phyloP scores from a whole-genome alignment of 371 early-diverging fungal genomes.

The Lichtheimia corymbifera region DNA sequence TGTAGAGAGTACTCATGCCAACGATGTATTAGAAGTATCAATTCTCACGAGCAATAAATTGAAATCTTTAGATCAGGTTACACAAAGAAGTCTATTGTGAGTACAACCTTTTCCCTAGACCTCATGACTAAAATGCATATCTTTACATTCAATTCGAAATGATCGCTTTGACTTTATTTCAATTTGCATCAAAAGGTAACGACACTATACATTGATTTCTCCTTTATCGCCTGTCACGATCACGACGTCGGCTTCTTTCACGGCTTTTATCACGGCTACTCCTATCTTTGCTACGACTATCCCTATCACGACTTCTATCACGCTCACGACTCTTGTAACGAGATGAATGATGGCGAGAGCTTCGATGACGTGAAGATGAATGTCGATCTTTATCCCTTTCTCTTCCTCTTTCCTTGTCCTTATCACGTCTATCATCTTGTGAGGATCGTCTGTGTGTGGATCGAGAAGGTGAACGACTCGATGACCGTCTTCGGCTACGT shows the following conservation, averaged over 20 bases:
- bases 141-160: too few species aligned
- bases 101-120: too few species aligned
- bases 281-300: slow-evolving; percentile 15
- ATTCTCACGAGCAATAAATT: too few species aligned
- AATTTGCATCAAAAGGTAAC: too few species aligned
- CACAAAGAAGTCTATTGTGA: too few species aligned
- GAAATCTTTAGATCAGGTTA: too few species aligned
- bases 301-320: slow-evolving; percentile 21
- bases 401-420: slow-evolving; percentile 3
- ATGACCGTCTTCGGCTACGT: slow-evolving; percentile 20
- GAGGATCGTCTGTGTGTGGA: slow-evolving; percentile 9
- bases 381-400: slow-evolving; percentile 18
- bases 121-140: too few species aligned
- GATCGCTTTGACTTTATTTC: too few species aligned
- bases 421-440: neutral
- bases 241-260: slow-evolving; percentile 21
- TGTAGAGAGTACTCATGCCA: too few species aligned
- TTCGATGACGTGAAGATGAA: slow-evolving; percentile 24
- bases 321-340: slow-evolving; percentile 38
- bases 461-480: slow-evolving; percentile 20
- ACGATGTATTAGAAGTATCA: too few species aligned
- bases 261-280: slow-evolving; percentile 17
- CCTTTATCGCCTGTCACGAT: slow-evolving; percentile 21
- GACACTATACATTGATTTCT: too few species aligned
- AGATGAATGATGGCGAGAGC: slow-evolving; percentile 36